Evolutionary conservation across 805 yeast species (phyloP).

Genomic region (Yarrowia sp.): DNA sequence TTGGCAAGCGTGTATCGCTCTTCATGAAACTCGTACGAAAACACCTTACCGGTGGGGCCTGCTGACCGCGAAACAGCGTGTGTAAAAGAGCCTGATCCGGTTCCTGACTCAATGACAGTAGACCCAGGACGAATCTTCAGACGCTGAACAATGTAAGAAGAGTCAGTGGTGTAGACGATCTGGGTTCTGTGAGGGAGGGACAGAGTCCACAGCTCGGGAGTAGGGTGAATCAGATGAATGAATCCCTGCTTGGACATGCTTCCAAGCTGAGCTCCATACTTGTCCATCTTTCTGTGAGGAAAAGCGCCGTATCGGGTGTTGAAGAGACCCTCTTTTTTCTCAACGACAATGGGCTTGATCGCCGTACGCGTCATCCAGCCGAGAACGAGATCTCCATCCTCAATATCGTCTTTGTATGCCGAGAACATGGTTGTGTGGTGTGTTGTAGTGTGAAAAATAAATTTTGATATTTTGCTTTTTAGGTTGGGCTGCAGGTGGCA

Average conservation of each 20-base stretch:
- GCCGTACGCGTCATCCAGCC: slow-evolving; percentile 81
- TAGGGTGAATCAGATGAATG: slow-evolving; percentile 82
- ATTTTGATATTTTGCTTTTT: background rate
- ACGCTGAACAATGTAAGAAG: slow-evolving; percentile 84
- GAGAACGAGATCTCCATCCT: slow-evolving; percentile 82
- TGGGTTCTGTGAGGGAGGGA: slow-evolving; percentile 97
- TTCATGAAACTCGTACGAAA: slow-evolving; percentile 88
- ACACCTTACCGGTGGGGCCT: slow-evolving; percentile 58
- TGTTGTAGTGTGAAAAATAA: background rate
- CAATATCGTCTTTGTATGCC: slow-evolving; percentile 62
- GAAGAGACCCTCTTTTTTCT: slow-evolving; percentile 53
- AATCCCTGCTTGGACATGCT: slow-evolving; percentile 68
- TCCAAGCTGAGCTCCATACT: slow-evolving; percentile 82
- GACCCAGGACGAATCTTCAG: slow-evolving; percentile 71
- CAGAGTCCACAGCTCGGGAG: slow-evolving; percentile 95
- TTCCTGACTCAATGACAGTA: slow-evolving; percentile 91
- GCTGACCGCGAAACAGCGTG: slow-evolving; percentile 88
- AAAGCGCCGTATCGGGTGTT: slow-evolving; percentile 89
- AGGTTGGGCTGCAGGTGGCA: background rate
- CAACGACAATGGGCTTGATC: slow-evolving; percentile 69
- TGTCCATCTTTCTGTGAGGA: slow-evolving; percentile 77
- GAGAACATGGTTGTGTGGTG: slow-evolving; percentile 48
- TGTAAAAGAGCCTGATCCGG: slow-evolving; percentile 94
- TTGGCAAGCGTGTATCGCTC: slow-evolving; percentile 77
- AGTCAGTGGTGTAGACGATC: slow-evolving; percentile 94